These are phyloP conservation scores for Ganoderma resinaceum DNA, from an alignment of 1,284 basidiomycete genomes.

Conservation along the genomic window DNA sequence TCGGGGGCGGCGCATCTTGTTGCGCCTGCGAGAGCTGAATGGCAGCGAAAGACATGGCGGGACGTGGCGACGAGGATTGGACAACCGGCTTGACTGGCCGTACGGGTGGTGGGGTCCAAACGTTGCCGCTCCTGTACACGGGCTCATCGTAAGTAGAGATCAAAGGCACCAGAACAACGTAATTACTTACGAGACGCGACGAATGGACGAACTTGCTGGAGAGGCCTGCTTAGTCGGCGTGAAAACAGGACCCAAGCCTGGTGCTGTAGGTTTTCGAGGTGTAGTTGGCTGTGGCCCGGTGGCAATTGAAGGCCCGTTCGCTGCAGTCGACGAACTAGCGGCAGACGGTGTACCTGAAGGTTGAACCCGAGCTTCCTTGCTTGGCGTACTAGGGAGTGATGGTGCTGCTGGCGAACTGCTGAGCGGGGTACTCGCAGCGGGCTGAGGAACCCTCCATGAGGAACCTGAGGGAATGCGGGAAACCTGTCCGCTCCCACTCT, in stretches of 20 bases:
- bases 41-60: slow-evolving; percentile 74
- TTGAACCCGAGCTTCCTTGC: slow-evolving; percentile 12
- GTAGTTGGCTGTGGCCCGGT: slow-evolving; percentile 23
- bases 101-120: slow-evolving; percentile 64
- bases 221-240: slow-evolving; percentile 57
- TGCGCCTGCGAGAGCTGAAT: slow-evolving; percentile 84
- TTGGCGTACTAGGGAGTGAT: not conserved
- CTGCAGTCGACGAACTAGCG: not conserved
- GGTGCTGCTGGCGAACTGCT: slow-evolving; percentile 15
- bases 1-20: slow-evolving; percentile 48
- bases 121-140: slow-evolving; percentile 47
- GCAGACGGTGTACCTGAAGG: not conserved
- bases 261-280: slow-evolving; percentile 33
- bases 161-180: not conserved
- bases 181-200: slow-evolving; percentile 57
- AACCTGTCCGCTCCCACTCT: slow-evolving; percentile 2
- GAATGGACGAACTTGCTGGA: slow-evolving; percentile 40
- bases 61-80: slow-evolving; percentile 41
- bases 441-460: slow-evolving; percentile 30
- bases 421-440: slow-evolving; percentile 11
- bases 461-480: slow-evolving; percentile 23
- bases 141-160: not conserved
- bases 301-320: slow-evolving; percentile 1
- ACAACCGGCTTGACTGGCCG: slow-evolving; percentile 50
- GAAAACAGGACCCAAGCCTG: slow-evolving; percentile 64